phyloP scores from a whole-genome alignment of 169 alveolate species.

The Babesia caballi region DNA sequence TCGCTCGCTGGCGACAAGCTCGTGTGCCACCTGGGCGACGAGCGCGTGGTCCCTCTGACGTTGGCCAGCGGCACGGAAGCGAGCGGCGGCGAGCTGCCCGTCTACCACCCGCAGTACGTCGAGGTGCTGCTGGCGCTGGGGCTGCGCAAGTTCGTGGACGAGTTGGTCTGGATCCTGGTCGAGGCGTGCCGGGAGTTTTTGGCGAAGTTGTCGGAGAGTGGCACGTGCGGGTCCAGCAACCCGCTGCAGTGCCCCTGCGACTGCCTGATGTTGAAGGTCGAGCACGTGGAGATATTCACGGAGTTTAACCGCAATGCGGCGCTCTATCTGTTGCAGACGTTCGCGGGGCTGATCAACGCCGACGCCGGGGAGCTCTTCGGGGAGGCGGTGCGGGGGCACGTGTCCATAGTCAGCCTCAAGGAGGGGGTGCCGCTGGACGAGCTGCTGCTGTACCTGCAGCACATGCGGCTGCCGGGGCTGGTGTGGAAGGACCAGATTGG shows the following conservation, averaged over 20 bases:
- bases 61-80: neutral
- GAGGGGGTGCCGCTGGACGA: slow-evolving; percentile 14
- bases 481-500: slow-evolving; percentile 49
- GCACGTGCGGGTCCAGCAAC: neutral
- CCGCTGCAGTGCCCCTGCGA: slow-evolving; percentile 5
- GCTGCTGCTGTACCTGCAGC: slow-evolving; percentile 43
- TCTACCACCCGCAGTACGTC: slow-evolving; percentile 49
- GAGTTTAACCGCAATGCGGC: slow-evolving; percentile 18
- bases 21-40: neutral
- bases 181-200: slow-evolving; percentile 24
- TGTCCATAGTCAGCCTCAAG: neutral
- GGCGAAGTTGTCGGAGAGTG: neutral
- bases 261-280: slow-evolving; percentile 38
- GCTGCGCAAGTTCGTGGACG: slow-evolving; percentile 32
- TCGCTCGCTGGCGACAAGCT: neutral
- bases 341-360: neutral
- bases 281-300: slow-evolving; percentile 19
- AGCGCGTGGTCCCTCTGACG: neutral
- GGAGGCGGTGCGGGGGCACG: neutral
- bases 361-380: neutral
- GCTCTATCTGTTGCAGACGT: slow-evolving; percentile 13
- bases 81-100: neutral
- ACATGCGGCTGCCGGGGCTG: slow-evolving; percentile 50
- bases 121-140: slow-evolving; percentile 37
- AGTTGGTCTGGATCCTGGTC: slow-evolving; percentile 30